Evolutionary conservation across 2,329 filamentous ascomycete species (phyloP).

Genomic region (Hortaea sp.): DNA sequence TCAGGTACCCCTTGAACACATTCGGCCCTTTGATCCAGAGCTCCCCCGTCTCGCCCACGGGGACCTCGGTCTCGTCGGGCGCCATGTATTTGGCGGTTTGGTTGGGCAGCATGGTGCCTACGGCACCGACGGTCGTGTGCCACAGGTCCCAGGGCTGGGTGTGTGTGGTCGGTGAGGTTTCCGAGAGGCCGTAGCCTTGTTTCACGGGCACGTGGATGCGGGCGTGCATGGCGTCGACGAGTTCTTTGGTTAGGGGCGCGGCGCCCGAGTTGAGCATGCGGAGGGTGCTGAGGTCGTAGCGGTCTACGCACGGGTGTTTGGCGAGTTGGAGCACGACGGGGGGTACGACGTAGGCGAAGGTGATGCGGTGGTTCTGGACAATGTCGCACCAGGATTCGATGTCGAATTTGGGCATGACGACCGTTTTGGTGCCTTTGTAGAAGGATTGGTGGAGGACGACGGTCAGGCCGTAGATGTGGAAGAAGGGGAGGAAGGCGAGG

Average conservation of each 20-base stretch:
- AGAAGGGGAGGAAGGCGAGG: slow-evolving; percentile 76
- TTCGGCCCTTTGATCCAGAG: slow-evolving; percentile 68
- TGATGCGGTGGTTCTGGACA: slow-evolving; percentile 65
- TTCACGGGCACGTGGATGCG: slow-evolving; percentile 72
- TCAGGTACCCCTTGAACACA: slow-evolving; percentile 68
- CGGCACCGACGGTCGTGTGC: slow-evolving; percentile 64
- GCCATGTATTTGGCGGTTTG: slow-evolving; percentile 75
- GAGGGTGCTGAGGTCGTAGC: slow-evolving; percentile 70
- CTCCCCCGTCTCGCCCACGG: slow-evolving; percentile 47
- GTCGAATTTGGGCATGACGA: slow-evolving; percentile 73
- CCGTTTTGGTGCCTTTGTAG: slow-evolving; percentile 53
- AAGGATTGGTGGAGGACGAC: slow-evolving; percentile 61
- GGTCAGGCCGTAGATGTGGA: slow-evolving; percentile 78
- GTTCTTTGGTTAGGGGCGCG: slow-evolving; percentile 70
- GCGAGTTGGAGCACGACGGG: slow-evolving; percentile 71
- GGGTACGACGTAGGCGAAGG: slow-evolving; percentile 72
- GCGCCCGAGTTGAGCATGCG: slow-evolving; percentile 83
- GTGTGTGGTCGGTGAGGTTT: slow-evolving; percentile 73
- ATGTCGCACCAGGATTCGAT: slow-evolving; percentile 66
- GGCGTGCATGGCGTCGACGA: slow-evolving; percentile 65
- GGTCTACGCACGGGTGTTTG: slow-evolving; percentile 66
- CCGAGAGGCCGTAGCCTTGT: slow-evolving; percentile 84
- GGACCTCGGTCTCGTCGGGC: slow-evolving; percentile 46
- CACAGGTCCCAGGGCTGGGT: slow-evolving; percentile 64
- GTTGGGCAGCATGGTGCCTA: slow-evolving; percentile 68